These are phyloP conservation scores for Hypoxylon sp. DNA, from an alignment of 2,329 filamentous ascomycete species.

Conservation along the genomic window DNA sequence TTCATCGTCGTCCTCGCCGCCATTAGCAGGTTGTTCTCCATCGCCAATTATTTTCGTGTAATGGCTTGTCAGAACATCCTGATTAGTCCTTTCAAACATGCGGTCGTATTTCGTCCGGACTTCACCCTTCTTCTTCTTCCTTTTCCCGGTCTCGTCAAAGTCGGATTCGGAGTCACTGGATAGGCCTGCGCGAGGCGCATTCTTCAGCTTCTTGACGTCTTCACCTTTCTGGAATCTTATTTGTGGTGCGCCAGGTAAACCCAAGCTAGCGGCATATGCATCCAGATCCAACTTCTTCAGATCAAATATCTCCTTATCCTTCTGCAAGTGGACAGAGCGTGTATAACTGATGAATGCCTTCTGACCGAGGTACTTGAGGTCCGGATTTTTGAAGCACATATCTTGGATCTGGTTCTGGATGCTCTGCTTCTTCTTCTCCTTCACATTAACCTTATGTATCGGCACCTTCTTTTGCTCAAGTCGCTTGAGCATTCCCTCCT, in stretches of 20 bases:
- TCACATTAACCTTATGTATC: slow-evolving; percentile 86
- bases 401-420: slow-evolving; percentile 89
- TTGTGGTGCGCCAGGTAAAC: slow-evolving; percentile 89
- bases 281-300: slow-evolving; percentile 86
- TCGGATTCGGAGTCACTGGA: slow-evolving; percentile 72
- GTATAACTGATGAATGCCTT: slow-evolving; percentile 96
- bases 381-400: slow-evolving; percentile 95
- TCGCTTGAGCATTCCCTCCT: slow-evolving; percentile 87
- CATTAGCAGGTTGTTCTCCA: slow-evolving; percentile 60
- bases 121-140: slow-evolving; percentile 74
- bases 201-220: slow-evolving; percentile 88
- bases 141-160: slow-evolving; percentile 66
- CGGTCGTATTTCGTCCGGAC: slow-evolving; percentile 96
- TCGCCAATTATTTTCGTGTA: slow-evolving; percentile 86
- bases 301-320: slow-evolving; percentile 91
- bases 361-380: slow-evolving; percentile 93
- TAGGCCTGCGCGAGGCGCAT: slow-evolving; percentile 77
- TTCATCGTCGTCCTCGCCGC: slow-evolving; percentile 68
- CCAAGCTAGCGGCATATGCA: slow-evolving; percentile 85
- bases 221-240: slow-evolving; percentile 95
- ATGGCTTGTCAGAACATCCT: slow-evolving; percentile 94
- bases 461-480: slow-evolving; percentile 91
- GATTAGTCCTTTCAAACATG: slow-evolving; percentile 97
- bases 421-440: slow-evolving; percentile 87
- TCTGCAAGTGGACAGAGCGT: slow-evolving; percentile 86